phyloP scores from a whole-genome alignment of 208 protist species.

The Trypanosoma rangeli region DNA sequence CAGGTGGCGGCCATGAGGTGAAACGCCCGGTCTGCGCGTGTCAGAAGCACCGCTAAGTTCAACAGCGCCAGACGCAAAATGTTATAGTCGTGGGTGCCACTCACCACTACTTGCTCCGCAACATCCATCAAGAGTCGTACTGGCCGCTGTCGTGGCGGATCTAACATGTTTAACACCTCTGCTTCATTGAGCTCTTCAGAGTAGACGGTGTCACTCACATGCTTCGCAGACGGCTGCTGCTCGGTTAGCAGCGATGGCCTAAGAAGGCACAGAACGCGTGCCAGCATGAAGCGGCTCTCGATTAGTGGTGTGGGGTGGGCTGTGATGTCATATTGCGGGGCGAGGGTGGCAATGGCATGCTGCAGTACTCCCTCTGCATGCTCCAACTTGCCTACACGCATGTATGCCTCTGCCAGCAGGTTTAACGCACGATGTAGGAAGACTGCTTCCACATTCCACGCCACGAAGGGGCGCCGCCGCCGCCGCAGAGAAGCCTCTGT shows the following conservation, averaged over 20 bases:
- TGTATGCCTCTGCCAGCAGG: slow-evolving; percentile 23
- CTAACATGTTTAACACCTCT: slow-evolving; percentile 12
- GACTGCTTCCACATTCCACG: slow-evolving; percentile 24
- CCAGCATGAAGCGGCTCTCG: slow-evolving; percentile 58
- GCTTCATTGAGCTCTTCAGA: neutral
- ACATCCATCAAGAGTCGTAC: slow-evolving; percentile 41
- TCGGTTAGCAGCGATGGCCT: neutral
- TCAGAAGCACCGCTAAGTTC: slow-evolving; percentile 51
- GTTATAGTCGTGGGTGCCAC: slow-evolving; percentile 68
- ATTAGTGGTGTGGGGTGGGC: slow-evolving; percentile 55
- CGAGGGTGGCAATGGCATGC: slow-evolving; percentile 39
- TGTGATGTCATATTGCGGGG: slow-evolving; percentile 51
- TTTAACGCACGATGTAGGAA: slow-evolving; percentile 27
- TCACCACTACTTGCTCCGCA: slow-evolving; percentile 36
- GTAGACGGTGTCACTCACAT: neutral
- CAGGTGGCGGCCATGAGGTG: slow-evolving; percentile 45
- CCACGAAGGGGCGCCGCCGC: neutral
- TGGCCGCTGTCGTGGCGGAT: slow-evolving; percentile 13
- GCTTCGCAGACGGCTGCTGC: neutral
- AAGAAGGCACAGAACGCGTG: slow-evolving; percentile 34
- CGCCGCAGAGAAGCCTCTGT: neutral
- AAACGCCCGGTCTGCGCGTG: slow-evolving; percentile 25
- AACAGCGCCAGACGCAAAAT: slow-evolving; percentile 59
- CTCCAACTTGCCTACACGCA: slow-evolving; percentile 10
- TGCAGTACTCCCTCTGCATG: slow-evolving; percentile 27